Evolutionary conservation across 2,329 filamentous ascomycete species (phyloP).

Genomic region (Domatiomyces catenatus): DNA sequence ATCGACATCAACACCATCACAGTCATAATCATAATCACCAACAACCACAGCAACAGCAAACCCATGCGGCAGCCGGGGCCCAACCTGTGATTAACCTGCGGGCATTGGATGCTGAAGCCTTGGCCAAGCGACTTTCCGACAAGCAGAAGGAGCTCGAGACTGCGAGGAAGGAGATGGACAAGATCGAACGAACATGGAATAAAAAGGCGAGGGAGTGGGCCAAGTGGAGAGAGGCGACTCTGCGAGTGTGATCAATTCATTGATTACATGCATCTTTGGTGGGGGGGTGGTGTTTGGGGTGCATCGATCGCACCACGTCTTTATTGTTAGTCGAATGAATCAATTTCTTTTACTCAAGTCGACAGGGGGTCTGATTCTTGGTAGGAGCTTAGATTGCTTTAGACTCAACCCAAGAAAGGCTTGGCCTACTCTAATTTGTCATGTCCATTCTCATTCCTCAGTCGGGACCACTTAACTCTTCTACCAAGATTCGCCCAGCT

Average conservation of each 20-base stretch:
- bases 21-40: neutral
- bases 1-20: neutral
- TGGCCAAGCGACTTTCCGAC: slow-evolving; percentile 25
- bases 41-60: neutral
- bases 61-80: neutral
- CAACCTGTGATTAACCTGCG: slow-evolving; percentile 17
- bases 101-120: slow-evolving; percentile 27
- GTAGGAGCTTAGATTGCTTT: no score
- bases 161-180: slow-evolving; percentile 53
- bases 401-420: no score
- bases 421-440: no score
- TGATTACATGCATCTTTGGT: no score
- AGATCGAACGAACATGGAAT: slow-evolving; percentile 1
- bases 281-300: no score
- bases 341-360: no score
- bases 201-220: neutral
- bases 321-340: no score
- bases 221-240: neutral
- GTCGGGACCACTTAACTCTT: no score
- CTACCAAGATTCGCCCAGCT: no score
- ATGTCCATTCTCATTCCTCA: no score
- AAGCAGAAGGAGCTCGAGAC: slow-evolving; percentile 52
- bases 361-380: no score
- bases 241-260: neutral
- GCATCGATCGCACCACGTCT: no score